phyloP scores from a whole-genome alignment of 768 basidiomycete species.

The Suillus spraguei region DNA sequence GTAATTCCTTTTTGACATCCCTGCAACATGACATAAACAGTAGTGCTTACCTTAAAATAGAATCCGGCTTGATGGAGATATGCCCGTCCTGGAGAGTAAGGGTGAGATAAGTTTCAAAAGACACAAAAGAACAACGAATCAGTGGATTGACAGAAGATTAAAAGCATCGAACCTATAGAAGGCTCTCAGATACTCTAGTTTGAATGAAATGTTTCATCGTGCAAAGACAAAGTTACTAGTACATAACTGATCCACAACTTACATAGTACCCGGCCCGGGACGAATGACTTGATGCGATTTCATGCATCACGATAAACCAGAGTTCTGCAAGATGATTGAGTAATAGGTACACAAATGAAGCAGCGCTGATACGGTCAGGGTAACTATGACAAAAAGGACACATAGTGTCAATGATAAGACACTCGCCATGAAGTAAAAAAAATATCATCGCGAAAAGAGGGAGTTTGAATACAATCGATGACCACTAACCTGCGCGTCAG shows the following conservation, averaged over 20 bases:
- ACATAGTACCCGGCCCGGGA: constrained; percentile 10
- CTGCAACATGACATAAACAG: constrained; percentile 19
- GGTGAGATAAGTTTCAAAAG: not conserved
- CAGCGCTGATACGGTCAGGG: constrained; percentile 63
- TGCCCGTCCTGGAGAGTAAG: not conserved
- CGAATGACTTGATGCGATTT: not conserved
- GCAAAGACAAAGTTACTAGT: constrained; percentile 15
- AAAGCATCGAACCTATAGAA: constrained; percentile 65
- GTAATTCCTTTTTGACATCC: constrained; percentile 85
- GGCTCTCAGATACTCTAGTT: constrained; percentile 94
- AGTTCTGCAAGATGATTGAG: constrained; percentile 15
- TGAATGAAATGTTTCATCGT: constrained; percentile 72
- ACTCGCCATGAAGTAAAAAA: constrained; percentile 46
- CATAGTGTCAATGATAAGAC: constrained; percentile 51
- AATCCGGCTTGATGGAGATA: not conserved
- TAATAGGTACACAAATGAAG: not conserved
- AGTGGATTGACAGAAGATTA: constrained; percentile 66
- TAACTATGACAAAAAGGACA: constrained; percentile 85
- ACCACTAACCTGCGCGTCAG: not conserved
- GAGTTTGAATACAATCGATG: not conserved
- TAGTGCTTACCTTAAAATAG: not conserved
- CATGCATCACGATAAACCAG: not conserved
- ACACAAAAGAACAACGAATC: constrained; percentile 35
- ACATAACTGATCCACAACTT: constrained; percentile 15
- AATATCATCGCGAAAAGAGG: constrained; percentile 52